These are phyloP conservation scores for Petunia secreta DNA, from an alignment of 257 asterid genomes.

Conservation along the genomic window DNA sequence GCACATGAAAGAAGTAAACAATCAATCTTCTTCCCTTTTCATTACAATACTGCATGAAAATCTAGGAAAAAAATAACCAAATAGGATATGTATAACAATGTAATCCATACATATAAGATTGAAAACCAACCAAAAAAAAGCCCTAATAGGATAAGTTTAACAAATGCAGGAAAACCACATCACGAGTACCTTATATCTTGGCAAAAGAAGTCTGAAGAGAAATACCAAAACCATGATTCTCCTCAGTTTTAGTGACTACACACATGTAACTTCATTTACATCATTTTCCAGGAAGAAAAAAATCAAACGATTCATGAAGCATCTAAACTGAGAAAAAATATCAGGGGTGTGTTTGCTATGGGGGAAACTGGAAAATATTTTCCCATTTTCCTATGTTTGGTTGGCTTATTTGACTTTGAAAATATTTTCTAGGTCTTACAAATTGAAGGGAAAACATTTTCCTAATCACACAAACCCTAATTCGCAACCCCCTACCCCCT, in stretches of 20 bases:
- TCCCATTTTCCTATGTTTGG: too few relatives aligned
- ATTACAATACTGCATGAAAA: neutral
- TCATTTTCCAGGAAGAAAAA: neutral
- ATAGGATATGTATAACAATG: neutral
- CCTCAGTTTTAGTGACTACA: neutral
- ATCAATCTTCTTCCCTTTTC: too few relatives aligned
- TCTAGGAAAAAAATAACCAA: neutral
- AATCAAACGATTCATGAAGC: neutral
- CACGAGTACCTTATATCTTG: neutral
- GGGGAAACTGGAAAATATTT: too few relatives aligned
- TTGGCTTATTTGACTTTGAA: too few relatives aligned
- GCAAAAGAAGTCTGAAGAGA: neutral
- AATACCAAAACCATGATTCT: constrained; percentile 2
- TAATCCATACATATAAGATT: constrained; percentile 3
- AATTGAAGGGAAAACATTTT: too few relatives aligned
- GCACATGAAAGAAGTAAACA: constrained; percentile 3
- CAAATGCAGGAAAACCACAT: neutral
- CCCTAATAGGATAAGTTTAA: too few relatives aligned
- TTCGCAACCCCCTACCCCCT: too few relatives aligned
- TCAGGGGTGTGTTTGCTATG: too few relatives aligned
- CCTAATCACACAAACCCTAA: too few relatives aligned
- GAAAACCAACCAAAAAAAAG: neutral
- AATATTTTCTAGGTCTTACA: too few relatives aligned
- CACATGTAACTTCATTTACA: neutral
- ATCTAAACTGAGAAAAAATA: constrained; percentile 1